Evolutionary conservation across 2,329 filamentous ascomycete genomes (phyloP), one percentile per base, ranked within the genome.

Genomic region (Anthostomella pinea): DNA sequence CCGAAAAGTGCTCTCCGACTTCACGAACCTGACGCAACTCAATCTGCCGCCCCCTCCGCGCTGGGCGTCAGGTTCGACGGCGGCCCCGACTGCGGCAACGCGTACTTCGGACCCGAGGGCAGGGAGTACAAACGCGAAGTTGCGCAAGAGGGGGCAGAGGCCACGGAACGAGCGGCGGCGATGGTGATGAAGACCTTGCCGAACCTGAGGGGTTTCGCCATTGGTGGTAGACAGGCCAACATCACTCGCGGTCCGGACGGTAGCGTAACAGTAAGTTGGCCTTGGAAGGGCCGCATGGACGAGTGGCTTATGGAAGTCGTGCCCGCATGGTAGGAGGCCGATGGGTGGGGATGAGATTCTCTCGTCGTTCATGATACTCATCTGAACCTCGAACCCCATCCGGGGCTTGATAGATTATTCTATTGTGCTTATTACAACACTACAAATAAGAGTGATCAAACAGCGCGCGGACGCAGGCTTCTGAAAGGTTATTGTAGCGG

Each of bases 11-110:
- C 32, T 42, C 25, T 8, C 22, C 2, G 21, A 18, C 7, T 32
- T 45, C 6, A n/a, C 30, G 1, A 43, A 43, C 22, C 18, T 45
- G 17, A 45, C 42, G 8, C 33, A 42, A 11, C 35, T 45, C 8
- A 39, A 42, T 3, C 14, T 45, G 16, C 30, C 42, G 7, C 2
- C 3, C 2, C 34, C 6, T 17, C 1, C 16, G 2, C 9, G 4
- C 32, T 42, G 8, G 31, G 18, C n/a, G 5, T 45, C 14, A 31
- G 39, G 20, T 45, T 18, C 16, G 16, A 33, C 25, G 38, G 35
- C 14, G 31, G 28, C 9, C 30, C 32, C 6, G 1, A 2, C 14
- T 45, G 42, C 22, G 32, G 39, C 8, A 42, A 42, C 22, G 25
- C 16, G 10, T 42, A 30, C 14, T 13, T 10, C 16, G 42, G 33